Base-by-base conservation (phyloP, 139 green algal species). In the Coelastrella sp. region DNA sequence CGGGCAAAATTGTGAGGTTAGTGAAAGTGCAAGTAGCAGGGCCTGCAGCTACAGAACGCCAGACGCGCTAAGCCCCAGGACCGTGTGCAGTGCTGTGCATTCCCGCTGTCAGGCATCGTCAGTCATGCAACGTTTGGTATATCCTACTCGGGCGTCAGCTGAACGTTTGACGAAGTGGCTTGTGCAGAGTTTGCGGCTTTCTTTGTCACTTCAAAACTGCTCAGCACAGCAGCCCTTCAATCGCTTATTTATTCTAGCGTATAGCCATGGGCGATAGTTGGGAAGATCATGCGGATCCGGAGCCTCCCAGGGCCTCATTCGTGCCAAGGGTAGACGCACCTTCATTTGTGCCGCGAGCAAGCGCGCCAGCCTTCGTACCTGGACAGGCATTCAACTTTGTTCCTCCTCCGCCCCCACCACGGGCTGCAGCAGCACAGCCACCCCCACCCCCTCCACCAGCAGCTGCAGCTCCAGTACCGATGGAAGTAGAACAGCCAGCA, bases 331-430 rank as follows among this genome's bases (percentile, higher is more conserved):
- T 92, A 91, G 5, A 93, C 91, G 96, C 95, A 0, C 59, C 90
- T 7, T 88, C 87, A 32, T 97, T 98, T 85, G 89, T 85, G 68
- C 97, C 98, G 87, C 96, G 96, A 85, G 92, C 95, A 8, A 89
- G 74, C 17, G 95, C 96, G 0, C 79, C 90, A 20, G 77, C 90
- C 17, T 96, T 95, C 77, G 86, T 89, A 11, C 94, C 94, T 23
- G 79, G 75, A 5, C 83, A 64, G 65, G 87, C 78, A 3, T 81
- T 79, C 14, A 78, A 80, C 57, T 56, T 74, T 81, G 75, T 61
- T 54, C 89, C 76, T n/a, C 88, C 89, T 61, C 81, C 92, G 14
- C 73, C 83, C 23, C 79, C 89, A 73, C 47, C 92, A 79, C 60
- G 84, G 20, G 16, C 90, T 77, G 78, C 66, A 73, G 79, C 89